A percentile compares a stretch with the other conserved stretches of the same genome.
Evolutionary conservation across 257 asterid genomes (phyloP).

Genomic region (Cordia subcordata): DNA sequence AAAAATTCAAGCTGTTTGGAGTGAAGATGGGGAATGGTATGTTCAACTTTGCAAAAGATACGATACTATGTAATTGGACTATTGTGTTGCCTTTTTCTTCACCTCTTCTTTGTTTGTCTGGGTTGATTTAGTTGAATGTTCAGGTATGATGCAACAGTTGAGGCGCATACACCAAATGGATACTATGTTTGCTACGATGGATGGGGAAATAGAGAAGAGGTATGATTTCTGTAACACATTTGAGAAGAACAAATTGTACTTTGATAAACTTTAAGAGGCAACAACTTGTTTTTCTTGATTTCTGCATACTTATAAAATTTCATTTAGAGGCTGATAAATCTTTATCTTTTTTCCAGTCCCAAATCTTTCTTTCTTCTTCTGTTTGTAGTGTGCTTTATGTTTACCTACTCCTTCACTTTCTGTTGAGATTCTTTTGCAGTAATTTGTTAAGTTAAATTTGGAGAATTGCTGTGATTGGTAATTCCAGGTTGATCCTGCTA

Average conservation of each 20-base stretch:
- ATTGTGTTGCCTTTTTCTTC: conserved; percentile 25
- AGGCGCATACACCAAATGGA: conserved; percentile 78
- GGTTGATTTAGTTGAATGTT: conserved; percentile 60
- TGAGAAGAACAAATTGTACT: too few species aligned
- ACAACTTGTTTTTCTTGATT: too few species aligned
- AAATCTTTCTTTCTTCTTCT: too few species aligned
- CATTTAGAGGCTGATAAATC: too few species aligned
- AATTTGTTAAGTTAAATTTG: conserved; percentile 1
- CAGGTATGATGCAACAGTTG: conserved; percentile 91
- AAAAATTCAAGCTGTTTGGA: conserved; percentile 97
- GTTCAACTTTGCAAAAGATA: conserved; percentile 3
- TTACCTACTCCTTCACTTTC: too few species aligned
- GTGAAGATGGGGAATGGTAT: conserved; percentile 98
- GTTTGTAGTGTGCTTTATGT: too few species aligned
- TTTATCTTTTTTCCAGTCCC: too few species aligned
- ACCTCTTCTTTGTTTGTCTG: conserved; percentile 25
- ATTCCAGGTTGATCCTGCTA: conserved; percentile 89
- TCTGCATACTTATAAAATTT: too few species aligned
- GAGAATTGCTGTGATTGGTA: conserved; percentile 16
- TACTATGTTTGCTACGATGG: conserved; percentile 67
- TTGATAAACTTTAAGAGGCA: too few species aligned
- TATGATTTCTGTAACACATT: conserved; percentile 19
- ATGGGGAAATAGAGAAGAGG: conserved; percentile 99
- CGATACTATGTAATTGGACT: neutral
- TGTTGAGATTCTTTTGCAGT: too few species aligned